Evolutionary conservation across 1,284 basidiomycete species (phyloP), one percentile per base, ranked within the genome.

Genomic region (Leccinum colubrinum): DNA sequence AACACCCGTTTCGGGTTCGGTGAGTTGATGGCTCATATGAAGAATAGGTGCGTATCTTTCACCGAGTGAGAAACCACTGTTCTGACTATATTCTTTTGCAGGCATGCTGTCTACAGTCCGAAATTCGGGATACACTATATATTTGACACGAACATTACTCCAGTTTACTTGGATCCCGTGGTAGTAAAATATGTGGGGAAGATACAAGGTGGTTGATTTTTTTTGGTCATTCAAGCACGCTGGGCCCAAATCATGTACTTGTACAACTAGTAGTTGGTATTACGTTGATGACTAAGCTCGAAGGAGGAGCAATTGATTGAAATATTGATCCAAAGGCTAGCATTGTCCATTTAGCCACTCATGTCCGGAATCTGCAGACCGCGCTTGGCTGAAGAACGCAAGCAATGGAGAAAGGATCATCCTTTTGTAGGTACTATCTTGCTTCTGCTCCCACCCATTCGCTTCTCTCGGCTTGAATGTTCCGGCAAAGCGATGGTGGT

Each of bases 401-500:
- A 99, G 79, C 94, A 97, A 72, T 99, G 97, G 97, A 81, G 97
- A 66, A 98, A 97, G 76, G 97, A 99, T 71, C 97, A 99, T 78
- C 97, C 97, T 55, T 98, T 97, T 72, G 97, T 98, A 78, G 77
- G 95, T 87, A 48, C 61, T 12, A 56, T 57, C 48, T 55, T 27
- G 20, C 50, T 43, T 57, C 43, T 59, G 25, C 56, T 56, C 61
- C 39, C 30, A 25, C 39, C 5, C 39, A 58, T 56, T 56, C 56
- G 39, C 48, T 62, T 55, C 59, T 17, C 33, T 55, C 22, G 50
- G 35, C 41, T 52, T 35, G 56, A 52, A 56, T 50, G 55, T 50
- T 7, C 12, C 20, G 48, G 22, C 9, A 53, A 51, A 46, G 11
- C 37, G 52, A 50, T 56, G 62, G 20, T 53, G 46, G 25, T 58